Evolutionary conservation across 305 asterid genomes (phyloP), one percentile per base, ranked within the genome.

Genomic region (Rubia peregrina): DNA sequence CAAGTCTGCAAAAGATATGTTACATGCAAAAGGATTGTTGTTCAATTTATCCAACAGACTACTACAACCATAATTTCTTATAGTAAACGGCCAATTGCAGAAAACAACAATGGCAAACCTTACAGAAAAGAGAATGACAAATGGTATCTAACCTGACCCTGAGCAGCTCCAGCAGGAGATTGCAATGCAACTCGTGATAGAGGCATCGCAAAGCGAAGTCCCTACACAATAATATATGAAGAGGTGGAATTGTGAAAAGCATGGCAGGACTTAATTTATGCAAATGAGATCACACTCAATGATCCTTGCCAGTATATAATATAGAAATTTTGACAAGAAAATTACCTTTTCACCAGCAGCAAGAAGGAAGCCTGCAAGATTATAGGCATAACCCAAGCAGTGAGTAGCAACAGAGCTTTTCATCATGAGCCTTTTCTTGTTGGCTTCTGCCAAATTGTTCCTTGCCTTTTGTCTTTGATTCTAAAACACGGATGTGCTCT

Each of bases 151-250:
- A 94, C 99, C 99, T 88, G 97, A 59, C 99, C 99, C 60, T 94
- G 92, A 40, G 97, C 99, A 79, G 95, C 88, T 36, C 99, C 99
- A 75, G 94, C 99, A 33, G 99, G 99, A 71, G 98, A 83, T 77
- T 84, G 83, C 69, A 95, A 71, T 65, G 87, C 87, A 65, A 95
- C 72, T 79, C 90, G 80, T 69, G 97, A 79, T 56, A 85, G 85
- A 38, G 98, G 99, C 96, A 90, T 88, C 71, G 96, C 83, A 82
- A 61, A 81, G 19, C 97, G 95, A 73, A 75, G 59, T 46, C 98
- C 98, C 99, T 94, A 71, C 21, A 83, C 22, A 56, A 75, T 68
- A 40, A n/a, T 61, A 64, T 65, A 48, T 43, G 9, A 69, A 51
- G 30, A 68, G 22, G 41, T 14, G 16, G 9, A n/a, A 4, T 17